These are phyloP conservation scores for Dactylorhiza incarnata DNA, from an alignment of 106 monocot genomes.

Conservation along the genomic window DNA sequence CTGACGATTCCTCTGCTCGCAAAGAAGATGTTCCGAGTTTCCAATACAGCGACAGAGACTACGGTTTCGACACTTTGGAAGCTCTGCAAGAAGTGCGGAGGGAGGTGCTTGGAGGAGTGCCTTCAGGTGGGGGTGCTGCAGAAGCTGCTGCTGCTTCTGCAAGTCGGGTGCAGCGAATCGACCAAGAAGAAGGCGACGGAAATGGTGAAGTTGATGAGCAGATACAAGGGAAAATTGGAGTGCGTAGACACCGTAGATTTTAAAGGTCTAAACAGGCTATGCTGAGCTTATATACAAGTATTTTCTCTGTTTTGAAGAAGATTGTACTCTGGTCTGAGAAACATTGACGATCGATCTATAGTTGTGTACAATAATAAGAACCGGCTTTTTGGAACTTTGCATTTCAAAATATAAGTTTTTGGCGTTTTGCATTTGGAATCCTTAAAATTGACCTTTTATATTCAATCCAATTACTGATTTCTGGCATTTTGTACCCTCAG, in stretches of 20 bases:
- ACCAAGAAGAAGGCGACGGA: constrained; percentile 53
- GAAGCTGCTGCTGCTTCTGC: constrained; percentile 62
- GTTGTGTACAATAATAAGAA: too few relatives aligned
- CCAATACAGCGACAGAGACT: constrained; percentile 33
- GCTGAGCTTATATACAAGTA: too few relatives aligned
- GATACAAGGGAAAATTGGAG: constrained; percentile 23
- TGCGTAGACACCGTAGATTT: constrained; percentile 44
- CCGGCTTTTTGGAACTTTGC: too few relatives aligned
- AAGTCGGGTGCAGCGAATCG: constrained; percentile 36
- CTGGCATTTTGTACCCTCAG: too few relatives aligned
- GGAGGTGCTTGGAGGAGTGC: constrained; percentile 30
- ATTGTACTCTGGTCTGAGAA: too few relatives aligned
- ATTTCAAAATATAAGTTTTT: too few relatives aligned
- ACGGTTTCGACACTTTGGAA: constrained; percentile 37
- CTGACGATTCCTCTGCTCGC: constrained; percentile 37
- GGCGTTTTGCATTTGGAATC: too few relatives aligned
- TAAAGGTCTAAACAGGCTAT: constrained; percentile 37
- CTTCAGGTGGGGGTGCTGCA: constrained; percentile 55
- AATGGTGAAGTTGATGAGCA: constrained; percentile 52
- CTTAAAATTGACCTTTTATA: too few relatives aligned
- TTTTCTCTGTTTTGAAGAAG: too few relatives aligned
- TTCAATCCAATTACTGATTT: too few relatives aligned
- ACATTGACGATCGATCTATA: too few relatives aligned
- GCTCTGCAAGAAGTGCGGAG: constrained; percentile 20
- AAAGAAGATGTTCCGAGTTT: constrained; percentile 49